phyloP scores from a whole-genome alignment of 2,329 filamentous ascomycete species.

The Penicillium fuscoglaucum region DNA sequence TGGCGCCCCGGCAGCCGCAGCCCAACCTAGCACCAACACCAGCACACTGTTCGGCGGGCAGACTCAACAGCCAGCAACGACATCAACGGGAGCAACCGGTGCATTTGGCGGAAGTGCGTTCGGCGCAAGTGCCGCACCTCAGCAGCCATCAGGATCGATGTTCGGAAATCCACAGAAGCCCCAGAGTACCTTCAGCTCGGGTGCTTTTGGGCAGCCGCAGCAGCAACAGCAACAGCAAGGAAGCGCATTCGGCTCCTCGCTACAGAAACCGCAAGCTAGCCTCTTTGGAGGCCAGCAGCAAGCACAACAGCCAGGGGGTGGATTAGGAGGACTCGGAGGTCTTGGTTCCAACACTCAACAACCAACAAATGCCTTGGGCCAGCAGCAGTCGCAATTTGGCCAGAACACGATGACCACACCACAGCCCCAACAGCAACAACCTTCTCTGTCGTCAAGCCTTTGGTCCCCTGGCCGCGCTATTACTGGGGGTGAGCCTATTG shows the following conservation, averaged over 20 bases:
- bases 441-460: constrained; percentile 39
- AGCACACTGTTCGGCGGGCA: constrained; percentile 36
- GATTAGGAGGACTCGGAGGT: constrained; percentile 42
- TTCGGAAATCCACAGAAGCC: constrained; percentile 30
- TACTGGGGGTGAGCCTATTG: constrained; percentile 39
- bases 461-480: constrained; percentile 48
- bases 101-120: constrained; percentile 23
- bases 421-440: constrained; percentile 25
- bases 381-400: constrained; percentile 44
- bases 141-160: constrained; percentile 34
- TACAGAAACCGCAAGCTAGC: constrained; percentile 29
- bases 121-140: constrained; percentile 26
- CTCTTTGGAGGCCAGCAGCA: constrained; percentile 28
- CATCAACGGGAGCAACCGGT: constrained; percentile 22
- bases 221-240: constrained; percentile 15
- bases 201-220: constrained; percentile 26
- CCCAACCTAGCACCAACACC: constrained; percentile 28
- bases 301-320: constrained; percentile 23
- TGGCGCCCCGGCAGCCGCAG: constrained; percentile 31
- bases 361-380: constrained; percentile 29
- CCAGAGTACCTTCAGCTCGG: constrained; percentile 10
- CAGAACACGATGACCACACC: constrained; percentile 42
- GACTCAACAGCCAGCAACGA: constrained; percentile 25
- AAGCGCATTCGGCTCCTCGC: constrained; percentile 28
- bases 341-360: constrained; percentile 31